Evolutionary conservation across 164 flowering plant genomes (phyloP).

Genomic region (Magnolia changhungtana): DNA sequence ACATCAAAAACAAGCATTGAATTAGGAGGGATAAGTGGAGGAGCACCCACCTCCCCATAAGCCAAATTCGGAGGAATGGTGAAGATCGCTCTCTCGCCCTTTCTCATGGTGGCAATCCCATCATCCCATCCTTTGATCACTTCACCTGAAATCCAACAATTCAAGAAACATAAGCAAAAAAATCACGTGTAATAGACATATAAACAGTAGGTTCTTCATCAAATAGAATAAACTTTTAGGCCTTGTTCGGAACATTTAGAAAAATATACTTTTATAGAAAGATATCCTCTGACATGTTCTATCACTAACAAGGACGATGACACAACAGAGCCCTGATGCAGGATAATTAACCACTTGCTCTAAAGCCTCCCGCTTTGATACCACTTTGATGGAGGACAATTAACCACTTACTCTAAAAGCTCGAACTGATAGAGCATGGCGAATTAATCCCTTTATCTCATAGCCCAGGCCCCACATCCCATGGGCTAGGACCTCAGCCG

Average conservation of each 20-base stretch:
- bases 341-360: no score
- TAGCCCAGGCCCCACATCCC: no score
- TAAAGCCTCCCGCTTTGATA: no score
- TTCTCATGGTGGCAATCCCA: slow-evolving; percentile 58
- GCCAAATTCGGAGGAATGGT: slow-evolving; percentile 48
- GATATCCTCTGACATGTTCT: background rate
- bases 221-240: background rate
- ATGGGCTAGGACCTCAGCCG: no score
- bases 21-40: slow-evolving; percentile 41
- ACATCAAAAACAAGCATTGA: slow-evolving; percentile 43
- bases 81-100: slow-evolving; percentile 52
- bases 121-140: slow-evolving; percentile 60
- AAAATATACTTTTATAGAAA: background rate
- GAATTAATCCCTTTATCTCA: no score
- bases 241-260: background rate
- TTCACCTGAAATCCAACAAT: slow-evolving; percentile 33
- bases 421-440: no score
- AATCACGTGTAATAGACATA: background rate
- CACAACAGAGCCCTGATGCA: background rate
- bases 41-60: slow-evolving; percentile 48
- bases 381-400: no score
- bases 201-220: background rate
- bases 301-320: background rate
- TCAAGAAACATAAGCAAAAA: background rate
- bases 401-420: no score